Evolutionary conservation across 345 rosid genomes (phyloP).

Genomic region (Salix purpurea): DNA sequence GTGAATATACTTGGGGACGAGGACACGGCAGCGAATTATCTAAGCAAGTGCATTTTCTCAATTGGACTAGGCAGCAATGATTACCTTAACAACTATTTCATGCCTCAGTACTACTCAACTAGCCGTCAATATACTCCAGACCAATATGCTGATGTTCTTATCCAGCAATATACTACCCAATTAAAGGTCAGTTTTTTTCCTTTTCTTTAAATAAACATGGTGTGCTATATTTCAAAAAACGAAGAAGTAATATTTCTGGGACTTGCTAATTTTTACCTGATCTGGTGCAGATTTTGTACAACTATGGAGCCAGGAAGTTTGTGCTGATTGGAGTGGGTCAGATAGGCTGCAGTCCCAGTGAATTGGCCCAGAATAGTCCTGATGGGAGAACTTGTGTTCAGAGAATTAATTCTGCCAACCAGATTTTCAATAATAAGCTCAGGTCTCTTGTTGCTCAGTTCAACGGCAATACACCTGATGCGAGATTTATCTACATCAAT

Average conservation of each 20-base stretch:
- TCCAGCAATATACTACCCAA: conserved; percentile 50
- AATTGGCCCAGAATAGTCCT: conserved; percentile 56
- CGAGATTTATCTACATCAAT: conserved; percentile 59
- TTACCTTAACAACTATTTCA: conserved; percentile 89
- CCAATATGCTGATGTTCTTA: conserved; percentile 56
- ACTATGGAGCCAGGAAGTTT: conserved; percentile 77
- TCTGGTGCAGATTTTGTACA: conserved; percentile 47
- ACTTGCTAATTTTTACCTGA: neutral
- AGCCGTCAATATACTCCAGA: conserved; percentile 50
- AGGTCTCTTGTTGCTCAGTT: conserved; percentile 57
- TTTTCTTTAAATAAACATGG: neutral
- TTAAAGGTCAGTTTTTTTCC: conserved; percentile 38
- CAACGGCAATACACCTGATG: conserved; percentile 50
- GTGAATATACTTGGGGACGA: conserved; percentile 59
- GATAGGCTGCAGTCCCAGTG: conserved; percentile 84
- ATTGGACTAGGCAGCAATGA: conserved; percentile 89
- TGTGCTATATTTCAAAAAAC: neutral
- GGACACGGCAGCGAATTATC: conserved; percentile 44
- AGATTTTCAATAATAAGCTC: conserved; percentile 67
- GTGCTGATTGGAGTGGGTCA: conserved; percentile 74
- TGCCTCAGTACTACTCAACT: conserved; percentile 58
- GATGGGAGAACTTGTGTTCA: conserved; percentile 62
- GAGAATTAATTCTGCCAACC: conserved; percentile 55
- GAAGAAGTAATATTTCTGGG: neutral
- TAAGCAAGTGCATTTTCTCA: conserved; percentile 61